phyloP scores from a whole-genome alignment of 1,284 basidiomycete species.

The Ganoderma leucocontextum region DNA sequence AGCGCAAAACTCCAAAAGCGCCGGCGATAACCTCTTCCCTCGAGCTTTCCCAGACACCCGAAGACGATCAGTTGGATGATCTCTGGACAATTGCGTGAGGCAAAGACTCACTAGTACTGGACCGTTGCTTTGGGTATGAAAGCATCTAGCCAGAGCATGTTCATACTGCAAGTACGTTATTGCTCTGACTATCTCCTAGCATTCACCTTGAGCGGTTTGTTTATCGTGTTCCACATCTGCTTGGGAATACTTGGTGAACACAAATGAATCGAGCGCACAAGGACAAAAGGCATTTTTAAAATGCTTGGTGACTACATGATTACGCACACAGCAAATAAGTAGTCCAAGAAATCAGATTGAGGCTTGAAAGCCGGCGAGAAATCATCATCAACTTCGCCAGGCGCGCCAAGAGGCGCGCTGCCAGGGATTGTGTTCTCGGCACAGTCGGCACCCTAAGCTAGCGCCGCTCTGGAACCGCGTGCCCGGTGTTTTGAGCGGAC shows the following conservation, averaged over 20 bases:
- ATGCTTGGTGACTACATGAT: no score
- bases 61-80: conserved; percentile 25
- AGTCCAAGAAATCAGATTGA: background rate
- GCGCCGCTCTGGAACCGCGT: background rate
- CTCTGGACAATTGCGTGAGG: conserved; percentile 26
- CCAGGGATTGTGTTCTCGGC: background rate
- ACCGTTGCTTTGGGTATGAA: background rate
- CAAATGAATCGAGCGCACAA: no score
- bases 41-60: conserved; percentile 20
- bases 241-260: no score
- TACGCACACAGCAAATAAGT: background rate
- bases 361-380: background rate
- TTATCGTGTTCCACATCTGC: no score
- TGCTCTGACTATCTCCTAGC: no score
- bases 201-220: no score
- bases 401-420: no score
- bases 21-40: conserved; percentile 56
- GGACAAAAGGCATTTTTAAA: no score
- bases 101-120: background rate
- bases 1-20: conserved; percentile 82
- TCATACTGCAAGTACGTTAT: no score
- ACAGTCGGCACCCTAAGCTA: background rate
- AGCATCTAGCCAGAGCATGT: no score
- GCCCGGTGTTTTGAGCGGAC: background rate
- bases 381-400: background rate